Evolutionary conservation across 345 rosid genomes (phyloP), one percentile per base, ranked within the genome.

Genomic region (Corymbia maculata): DNA sequence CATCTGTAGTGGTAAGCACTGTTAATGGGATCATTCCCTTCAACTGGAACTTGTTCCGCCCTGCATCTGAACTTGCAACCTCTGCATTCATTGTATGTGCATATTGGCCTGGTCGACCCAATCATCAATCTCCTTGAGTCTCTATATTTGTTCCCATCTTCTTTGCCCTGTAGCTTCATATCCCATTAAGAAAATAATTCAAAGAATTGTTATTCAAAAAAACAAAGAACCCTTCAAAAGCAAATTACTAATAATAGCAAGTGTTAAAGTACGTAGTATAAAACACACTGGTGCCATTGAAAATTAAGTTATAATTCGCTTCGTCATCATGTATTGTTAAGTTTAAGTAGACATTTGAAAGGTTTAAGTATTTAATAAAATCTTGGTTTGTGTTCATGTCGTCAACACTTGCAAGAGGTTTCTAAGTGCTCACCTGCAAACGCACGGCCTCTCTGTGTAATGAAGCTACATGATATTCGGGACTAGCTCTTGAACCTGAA

Each of bases 31-130:
- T 97, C 98, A 88, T 97, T 95, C 84, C 98, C 99, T 92, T 97
- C 99, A 1, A 97, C 98, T 0, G 98, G 99, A 79, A 97, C 99
- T 93, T 97, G 98, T 88, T 97, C 98, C 19, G 99, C 99, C 89
- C 96, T 95, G 90, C 99, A 97, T 90, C 92, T 95, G 94, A 93
- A 94, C 92, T 93, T 96, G 95, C 99, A 97, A 32, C 98, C 99
- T 93, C 98, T 94, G 88, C 99, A 97, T 88, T 96, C 99, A 79
- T 97, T 97, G 85, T 93, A 97, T 55, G 97, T 97, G 92, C 99
- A 97, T 42, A 93, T 97, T 17, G 98, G 99, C 36, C 97, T 96
- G 9, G 98, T 96, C 32, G 99, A 97, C 70, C 99, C 99, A 82
- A 97, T 97, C 98, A 97, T 93, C 64, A 93, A 85, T 88, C 98